phyloP scores from a whole-genome alignment of 805 yeast genomes.

The Candida patagonica region DNA sequence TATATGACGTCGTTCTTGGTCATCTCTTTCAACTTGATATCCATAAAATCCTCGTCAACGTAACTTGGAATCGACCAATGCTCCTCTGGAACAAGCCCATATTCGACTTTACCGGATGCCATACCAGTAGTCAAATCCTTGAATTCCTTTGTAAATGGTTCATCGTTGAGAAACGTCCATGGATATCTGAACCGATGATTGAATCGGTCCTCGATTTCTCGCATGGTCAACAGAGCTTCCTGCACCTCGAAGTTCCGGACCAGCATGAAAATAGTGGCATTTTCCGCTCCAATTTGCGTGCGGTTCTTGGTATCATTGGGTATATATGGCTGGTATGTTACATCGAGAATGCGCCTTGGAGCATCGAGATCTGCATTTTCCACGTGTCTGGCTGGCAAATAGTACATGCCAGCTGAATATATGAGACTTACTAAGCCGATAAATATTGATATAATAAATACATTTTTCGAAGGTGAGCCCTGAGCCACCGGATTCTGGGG shows the following conservation, averaged over 20 bases:
- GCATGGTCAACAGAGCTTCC: slow-evolving; percentile 66
- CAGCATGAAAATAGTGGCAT: slow-evolving; percentile 82
- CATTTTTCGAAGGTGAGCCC: too few relatives aligned
- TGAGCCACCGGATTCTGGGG: too few relatives aligned
- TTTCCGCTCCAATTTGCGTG: slow-evolving; percentile 46
- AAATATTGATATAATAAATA: neutral
- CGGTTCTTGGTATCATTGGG: slow-evolving; percentile 19
- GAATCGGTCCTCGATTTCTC: slow-evolving; percentile 86
- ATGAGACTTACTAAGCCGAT: neutral
- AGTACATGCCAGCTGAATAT: too few relatives aligned
- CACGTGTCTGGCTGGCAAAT: neutral
- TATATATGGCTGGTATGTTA: slow-evolving; percentile 13
- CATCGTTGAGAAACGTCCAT: slow-evolving; percentile 93
- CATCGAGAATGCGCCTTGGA: slow-evolving; percentile 6
- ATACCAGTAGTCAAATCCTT: slow-evolving; percentile 55
- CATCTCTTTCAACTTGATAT: slow-evolving; percentile 38
- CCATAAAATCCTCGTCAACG: slow-evolving; percentile 52
- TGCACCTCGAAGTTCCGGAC: slow-evolving; percentile 73
- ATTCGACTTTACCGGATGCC: slow-evolving; percentile 68
- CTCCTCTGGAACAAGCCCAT: slow-evolving; percentile 70
- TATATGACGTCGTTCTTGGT: slow-evolving; percentile 43
- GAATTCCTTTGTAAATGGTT: slow-evolving; percentile 74
- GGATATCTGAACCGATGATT: slow-evolving; percentile 75
- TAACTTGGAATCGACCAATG: slow-evolving; percentile 74
- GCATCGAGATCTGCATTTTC: neutral